Base-by-base conservation (phyloP, 768 basidiomycete species). In the Pisolithus sp. region DNA sequence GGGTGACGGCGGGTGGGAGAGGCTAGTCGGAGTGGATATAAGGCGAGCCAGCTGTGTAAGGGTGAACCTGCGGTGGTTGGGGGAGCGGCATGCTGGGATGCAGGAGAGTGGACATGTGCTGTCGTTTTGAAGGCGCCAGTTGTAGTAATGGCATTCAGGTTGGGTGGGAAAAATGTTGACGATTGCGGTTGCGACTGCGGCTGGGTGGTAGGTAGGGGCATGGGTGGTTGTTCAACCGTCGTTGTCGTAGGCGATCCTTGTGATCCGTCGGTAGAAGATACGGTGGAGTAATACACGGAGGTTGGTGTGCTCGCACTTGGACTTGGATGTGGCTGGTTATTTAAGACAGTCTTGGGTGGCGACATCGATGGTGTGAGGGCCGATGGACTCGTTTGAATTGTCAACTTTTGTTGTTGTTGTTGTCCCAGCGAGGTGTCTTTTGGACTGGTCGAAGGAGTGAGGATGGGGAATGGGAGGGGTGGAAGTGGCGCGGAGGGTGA, bases 211-310 rank as follows among this genome's bases (percentile, higher is more conserved):
- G 59, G 58, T 34, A 61, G 60, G 55, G 62, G 55, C 51, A 59
- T 56, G 31, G 55, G 59, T 9, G 60, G 59, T 36, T 70, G 71
- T 18, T 62, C 60, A 23, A 60, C 53, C 6, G 71, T 68, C 4
- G 70, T 73, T 6, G 73, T 69, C 2, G 64, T 66, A 2, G 76
- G 68, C 5, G 73, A 72, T 2, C 72, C 72, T 41, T 68, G 68
- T 2, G 73, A 72, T 2, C 72, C 72, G 41, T 67, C 70, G 18
- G 54, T 69, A 6, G 72, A 68, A 3, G 70, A 68, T 0, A 68
- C 6, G 0, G 67, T 71, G 12, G 80, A 73, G 49, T 73, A 76
- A 57, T 79, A 79, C 3, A 73, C 67, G 0, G 78, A 77, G 0
- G 78, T 76, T 5, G 79, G 78, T 8, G 76, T 77, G 12, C 70